Evolutionary conservation across 2,329 filamentous ascomycete genomes (phyloP).

Genomic region (Ceratocystiopsis sp.): DNA sequence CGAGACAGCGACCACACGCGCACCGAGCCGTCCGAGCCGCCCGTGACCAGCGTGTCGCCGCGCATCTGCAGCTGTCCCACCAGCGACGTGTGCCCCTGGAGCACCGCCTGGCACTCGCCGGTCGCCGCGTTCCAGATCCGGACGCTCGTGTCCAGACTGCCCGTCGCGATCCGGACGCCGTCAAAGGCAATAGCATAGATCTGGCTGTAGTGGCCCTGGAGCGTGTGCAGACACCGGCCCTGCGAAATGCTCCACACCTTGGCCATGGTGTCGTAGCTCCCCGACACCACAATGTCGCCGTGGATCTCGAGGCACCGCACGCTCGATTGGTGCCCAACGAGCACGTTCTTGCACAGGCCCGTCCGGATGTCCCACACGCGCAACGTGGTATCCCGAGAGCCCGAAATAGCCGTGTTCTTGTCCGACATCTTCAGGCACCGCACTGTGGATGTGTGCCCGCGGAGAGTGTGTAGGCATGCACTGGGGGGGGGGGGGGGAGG

Average conservation of each 20-base stretch:
- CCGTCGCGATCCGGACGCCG: constrained; percentile 80
- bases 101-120: constrained; percentile 70
- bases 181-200: constrained; percentile 99
- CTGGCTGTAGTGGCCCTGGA: constrained; percentile 92
- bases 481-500: constrained; percentile 31
- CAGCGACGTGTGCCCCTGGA: constrained; percentile 92
- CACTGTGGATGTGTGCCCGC: constrained; percentile 92
- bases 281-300: constrained; percentile 92
- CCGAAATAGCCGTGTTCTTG: constrained; percentile 83
- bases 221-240: constrained; percentile 75
- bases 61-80: constrained; percentile 95
- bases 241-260: constrained; percentile 97
- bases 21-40: constrained; percentile 89
- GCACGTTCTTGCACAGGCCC: constrained; percentile 75
- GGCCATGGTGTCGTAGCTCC: constrained; percentile 93
- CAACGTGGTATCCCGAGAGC: constrained; percentile 84
- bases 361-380: constrained; percentile 88
- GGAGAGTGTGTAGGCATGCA: constrained; percentile 61
- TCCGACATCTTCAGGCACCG: constrained; percentile 97
- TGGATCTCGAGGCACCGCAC: constrained; percentile 92
- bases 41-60: constrained; percentile 84
- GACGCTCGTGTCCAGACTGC: constrained; percentile 90
- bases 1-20: constrained; percentile 88
- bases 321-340: constrained; percentile 89
- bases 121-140: constrained; percentile 88